Conservation (phyloP, 306 rosid genomes). For the Cicer chorassanicum region DNA sequence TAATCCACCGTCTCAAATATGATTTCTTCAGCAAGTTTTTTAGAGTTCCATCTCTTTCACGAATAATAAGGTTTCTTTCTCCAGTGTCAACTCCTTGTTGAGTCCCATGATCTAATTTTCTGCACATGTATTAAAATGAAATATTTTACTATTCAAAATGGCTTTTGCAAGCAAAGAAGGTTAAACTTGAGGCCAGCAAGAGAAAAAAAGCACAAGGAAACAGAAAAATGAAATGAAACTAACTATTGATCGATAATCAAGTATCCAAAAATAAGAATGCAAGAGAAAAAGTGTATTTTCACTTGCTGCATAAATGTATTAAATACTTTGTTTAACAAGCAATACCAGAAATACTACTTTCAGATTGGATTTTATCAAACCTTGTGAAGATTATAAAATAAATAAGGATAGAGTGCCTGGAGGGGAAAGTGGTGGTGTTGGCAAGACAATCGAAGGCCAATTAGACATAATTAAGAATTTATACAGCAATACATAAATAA, state of each 20-base stretch:
- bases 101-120: conserved; percentile 59
- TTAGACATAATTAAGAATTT: not conserved
- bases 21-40: conserved; percentile 81
- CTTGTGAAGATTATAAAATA: conserved; percentile 25
- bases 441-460: conserved; percentile 39
- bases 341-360: conserved; percentile 18
- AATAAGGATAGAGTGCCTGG: not conserved
- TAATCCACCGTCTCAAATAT: conserved; percentile 86
- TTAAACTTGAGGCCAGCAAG: conserved; percentile 34
- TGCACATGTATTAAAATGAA: conserved; percentile 47
- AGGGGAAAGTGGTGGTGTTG: conserved; percentile 21
- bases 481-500: not conserved
- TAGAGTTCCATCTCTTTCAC: conserved; percentile 71
- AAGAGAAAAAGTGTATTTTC: conserved; percentile 33
- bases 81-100: conserved; percentile 56
- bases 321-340: conserved; percentile 19
- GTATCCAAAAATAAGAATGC: conserved; percentile 8
- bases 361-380: conserved; percentile 26
- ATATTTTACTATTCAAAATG: conserved; percentile 22
- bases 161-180: conserved; percentile 38
- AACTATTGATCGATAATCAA: conserved; percentile 33
- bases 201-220: conserved; percentile 15
- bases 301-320: conserved; percentile 15
- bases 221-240: conserved; percentile 26
- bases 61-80: conserved; percentile 54